Base-by-base conservation (phyloP, 345 rosid genomes). In the Eucalyptus melliodora region DNA sequence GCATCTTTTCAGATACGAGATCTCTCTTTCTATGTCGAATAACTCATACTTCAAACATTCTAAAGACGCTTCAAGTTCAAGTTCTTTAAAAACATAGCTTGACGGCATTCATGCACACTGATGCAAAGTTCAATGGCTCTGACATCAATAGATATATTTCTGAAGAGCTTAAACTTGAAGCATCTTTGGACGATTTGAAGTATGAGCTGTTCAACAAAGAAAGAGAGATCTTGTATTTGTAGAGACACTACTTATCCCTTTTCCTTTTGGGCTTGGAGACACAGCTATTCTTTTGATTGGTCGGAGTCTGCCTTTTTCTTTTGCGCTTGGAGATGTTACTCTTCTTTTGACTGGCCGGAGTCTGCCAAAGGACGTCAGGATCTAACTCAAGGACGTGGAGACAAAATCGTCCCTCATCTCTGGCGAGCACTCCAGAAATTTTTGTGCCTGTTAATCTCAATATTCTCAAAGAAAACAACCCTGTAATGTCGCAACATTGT, bases 1-100 rank as follows among this genome's bases (percentile, higher is more conserved):
- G 42, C 3, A 0, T 16, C 80, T 31, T 31, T 31, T 7, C 80
- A 31, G 8, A 16, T 31, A 31, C 12, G 1, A n/a, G 80, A 65
- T 31, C 12, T 31, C 12, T 67, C 23, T 67, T 16, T 31, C 80
- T 8, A 0, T 31, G 80, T 31, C 4, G 23, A 67, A 67, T 1
- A 3, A 1, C 77, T 67, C 6, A 1, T 16, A n/a, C 77, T n/a
- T 67, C 21, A 0, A 16, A n/a, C 0, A 2, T 31, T 31, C 6
- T 59, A 24, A 24, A 59, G 30, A 24, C 2, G 4, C 6, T 24
- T 59, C n/a, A 3, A 59, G 65, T 24, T 59, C 30, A 59, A 59
- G 30, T 1, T 59, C 65, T 56, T 9, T 3, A 44, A 2, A 44
- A 44, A 44, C 8, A 44, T 67, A 65, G 37, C 37, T n/a, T 7